Percentiles rank a stretch among this genome's conserved stretches.
Evolutionary conservation across 352 stramenopile species (phyloP).

Genomic region (Phytophthora cactorum): DNA sequence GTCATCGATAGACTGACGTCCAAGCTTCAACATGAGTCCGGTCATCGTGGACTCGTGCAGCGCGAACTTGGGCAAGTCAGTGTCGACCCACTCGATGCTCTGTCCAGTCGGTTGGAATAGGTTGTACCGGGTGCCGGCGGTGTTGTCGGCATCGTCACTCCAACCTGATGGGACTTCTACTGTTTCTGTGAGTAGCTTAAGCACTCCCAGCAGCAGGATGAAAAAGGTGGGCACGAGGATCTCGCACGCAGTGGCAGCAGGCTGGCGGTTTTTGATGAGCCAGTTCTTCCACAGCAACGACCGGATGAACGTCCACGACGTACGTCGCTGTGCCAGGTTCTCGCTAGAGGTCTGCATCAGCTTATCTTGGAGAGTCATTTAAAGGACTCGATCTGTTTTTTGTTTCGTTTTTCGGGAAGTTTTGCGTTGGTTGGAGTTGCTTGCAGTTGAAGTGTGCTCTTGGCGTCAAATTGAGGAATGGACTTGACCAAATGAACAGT

Average conservation of each 20-base stretch:
- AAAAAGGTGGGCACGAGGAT: conserved; percentile 59
- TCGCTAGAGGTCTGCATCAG: neutral
- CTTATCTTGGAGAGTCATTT: neutral
- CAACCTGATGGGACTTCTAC: conserved; percentile 57
- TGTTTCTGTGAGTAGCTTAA: conserved; percentile 51
- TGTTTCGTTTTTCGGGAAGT: too few relatives aligned
- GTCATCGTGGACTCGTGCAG: conserved; percentile 60
- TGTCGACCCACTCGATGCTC: conserved; percentile 42
- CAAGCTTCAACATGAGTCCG: conserved; percentile 59
- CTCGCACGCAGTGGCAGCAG: conserved; percentile 51
- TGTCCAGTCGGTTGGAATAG: conserved; percentile 46
- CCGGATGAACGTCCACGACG: conserved; percentile 36
- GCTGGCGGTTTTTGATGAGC: conserved; percentile 67
- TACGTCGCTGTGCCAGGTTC: conserved; percentile 27
- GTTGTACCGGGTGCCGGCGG: conserved; percentile 51
- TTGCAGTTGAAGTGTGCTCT: too few relatives aligned
- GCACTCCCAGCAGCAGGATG: conserved; percentile 56
- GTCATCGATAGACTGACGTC: conserved; percentile 46
- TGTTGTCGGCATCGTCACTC: conserved; percentile 32
- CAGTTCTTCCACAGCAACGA: conserved; percentile 75
- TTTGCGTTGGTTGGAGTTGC: too few relatives aligned
- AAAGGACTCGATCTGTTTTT: too few relatives aligned
- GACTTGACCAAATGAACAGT: too few relatives aligned
- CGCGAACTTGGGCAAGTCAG: conserved; percentile 48
- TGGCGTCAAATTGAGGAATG: too few relatives aligned